Conservation (phyloP, 129 eudicot genomes). For the Heracleum sosnowskyi region DNA sequence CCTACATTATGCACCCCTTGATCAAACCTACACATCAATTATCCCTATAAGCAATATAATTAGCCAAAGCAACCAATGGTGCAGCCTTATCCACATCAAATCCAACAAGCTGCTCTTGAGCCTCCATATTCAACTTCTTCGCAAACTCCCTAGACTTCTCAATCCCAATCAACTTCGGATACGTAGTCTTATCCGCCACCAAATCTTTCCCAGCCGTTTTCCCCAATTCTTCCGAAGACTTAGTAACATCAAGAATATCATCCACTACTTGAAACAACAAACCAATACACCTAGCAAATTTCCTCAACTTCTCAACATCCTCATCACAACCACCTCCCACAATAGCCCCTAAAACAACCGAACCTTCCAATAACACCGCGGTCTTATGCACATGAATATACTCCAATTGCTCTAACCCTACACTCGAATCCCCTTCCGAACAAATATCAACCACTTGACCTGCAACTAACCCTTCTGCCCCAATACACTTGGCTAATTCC, state of each 20-base stretch:
- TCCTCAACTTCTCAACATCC: conserved; percentile 38
- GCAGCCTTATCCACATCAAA: conserved; percentile 30
- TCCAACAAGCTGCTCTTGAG: conserved; percentile 28
- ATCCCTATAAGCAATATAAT: conserved; percentile 23
- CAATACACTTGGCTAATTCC: conserved; percentile 47
- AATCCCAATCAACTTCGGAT: conserved; percentile 33
- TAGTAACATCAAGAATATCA: conserved; percentile 43
- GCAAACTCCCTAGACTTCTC: conserved; percentile 37
- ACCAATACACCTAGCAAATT: conserved; percentile 49
- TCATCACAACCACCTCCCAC: conserved; percentile 46
- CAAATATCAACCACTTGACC: conserved; percentile 54
- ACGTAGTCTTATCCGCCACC: conserved; percentile 28
- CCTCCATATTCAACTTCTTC: conserved; percentile 27
- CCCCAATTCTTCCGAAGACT: conserved; percentile 32
- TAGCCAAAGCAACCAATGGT: conserved; percentile 29
- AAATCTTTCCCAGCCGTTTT: conserved; percentile 39
- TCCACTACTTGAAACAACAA: conserved; percentile 49
- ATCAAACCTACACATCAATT: background rate
- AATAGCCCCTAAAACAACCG: conserved; percentile 53
- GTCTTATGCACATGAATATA: conserved; percentile 57
- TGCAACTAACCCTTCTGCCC: conserved; percentile 53
- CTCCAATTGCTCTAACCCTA: conserved; percentile 34
- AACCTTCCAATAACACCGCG: conserved; percentile 47
- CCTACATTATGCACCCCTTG: background rate
- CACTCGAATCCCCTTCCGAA: conserved; percentile 35